Evolutionary conservation across 2,329 filamentous ascomycete species (phyloP).

Genomic region (Lachnellula willkommii): DNA sequence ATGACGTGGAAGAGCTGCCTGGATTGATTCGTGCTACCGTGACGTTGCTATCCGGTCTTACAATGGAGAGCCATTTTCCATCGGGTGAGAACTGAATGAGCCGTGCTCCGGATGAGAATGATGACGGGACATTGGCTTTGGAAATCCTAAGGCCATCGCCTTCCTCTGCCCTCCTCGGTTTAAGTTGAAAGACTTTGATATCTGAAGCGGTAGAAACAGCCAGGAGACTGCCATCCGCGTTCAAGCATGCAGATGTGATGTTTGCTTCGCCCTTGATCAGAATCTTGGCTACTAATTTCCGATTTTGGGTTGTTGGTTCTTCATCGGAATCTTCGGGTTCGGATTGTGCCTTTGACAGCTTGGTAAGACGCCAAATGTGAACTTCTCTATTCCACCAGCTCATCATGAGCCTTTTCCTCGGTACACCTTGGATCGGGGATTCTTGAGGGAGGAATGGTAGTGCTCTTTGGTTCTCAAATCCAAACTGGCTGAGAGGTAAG

Average conservation of each 20-base stretch:
- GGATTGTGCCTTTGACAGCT: constrained; percentile 10
- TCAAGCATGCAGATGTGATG: constrained; percentile 71
- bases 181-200: constrained; percentile 72
- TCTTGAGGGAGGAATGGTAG: constrained; percentile 80
- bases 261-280: constrained; percentile 70
- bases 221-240: constrained; percentile 64
- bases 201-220: constrained; percentile 69
- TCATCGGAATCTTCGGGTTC: constrained; percentile 40
- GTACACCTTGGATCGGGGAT: constrained; percentile 66
- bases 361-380: constrained; percentile 66
- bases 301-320: constrained; percentile 39
- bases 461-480: constrained; percentile 72
- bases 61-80: constrained; percentile 61
- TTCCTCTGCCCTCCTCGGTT: constrained; percentile 44
- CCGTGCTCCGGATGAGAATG: constrained; percentile 60
- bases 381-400: constrained; percentile 92
- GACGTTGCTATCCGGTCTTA: constrained; percentile 57
- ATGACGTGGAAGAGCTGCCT: constrained; percentile 32
- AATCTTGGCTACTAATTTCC: constrained; percentile 65
- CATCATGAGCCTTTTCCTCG: constrained; percentile 68
- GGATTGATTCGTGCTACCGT: constrained; percentile 46
- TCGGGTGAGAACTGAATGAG: constrained; percentile 65
- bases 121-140: constrained; percentile 59
- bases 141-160: constrained; percentile 63
- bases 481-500: constrained; percentile 71